Percentiles rank a stretch among this genome's conserved stretches.
These are phyloP conservation scores for Alternaria sp. DNA, from an alignment of 2,329 filamentous ascomycete species.

Conservation along the genomic window DNA sequence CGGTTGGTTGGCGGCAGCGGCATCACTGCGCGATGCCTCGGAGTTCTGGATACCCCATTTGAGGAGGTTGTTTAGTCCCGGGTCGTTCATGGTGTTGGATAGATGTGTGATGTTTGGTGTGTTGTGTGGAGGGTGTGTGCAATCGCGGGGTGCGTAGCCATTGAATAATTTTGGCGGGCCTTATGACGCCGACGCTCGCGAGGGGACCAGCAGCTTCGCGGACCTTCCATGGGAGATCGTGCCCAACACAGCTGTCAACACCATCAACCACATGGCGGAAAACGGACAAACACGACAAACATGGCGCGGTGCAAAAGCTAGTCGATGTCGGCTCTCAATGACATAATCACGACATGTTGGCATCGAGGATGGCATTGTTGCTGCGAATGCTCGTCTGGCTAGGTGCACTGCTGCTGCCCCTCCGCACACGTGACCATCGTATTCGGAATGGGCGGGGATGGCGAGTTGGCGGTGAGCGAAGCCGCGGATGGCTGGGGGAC, in stretches of 20 bases:
- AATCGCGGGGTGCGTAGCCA: slow-evolving; percentile 11
- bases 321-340: neutral
- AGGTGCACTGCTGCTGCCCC: slow-evolving; percentile 30
- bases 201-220: slow-evolving; percentile 31
- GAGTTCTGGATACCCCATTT: slow-evolving; percentile 78
- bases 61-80: slow-evolving; percentile 75
- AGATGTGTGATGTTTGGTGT: slow-evolving; percentile 1
- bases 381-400: slow-evolving; percentile 1
- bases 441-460: slow-evolving; percentile 10
- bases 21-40: slow-evolving; percentile 48
- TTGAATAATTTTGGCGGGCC: slow-evolving; percentile 30
- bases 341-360: neutral
- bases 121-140: slow-evolving; percentile 5
- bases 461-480: slow-evolving; percentile 45
- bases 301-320: neutral
- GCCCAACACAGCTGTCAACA: slow-evolving; percentile 16
- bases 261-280: neutral
- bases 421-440: slow-evolving; percentile 38
- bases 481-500: slow-evolving; percentile 40
- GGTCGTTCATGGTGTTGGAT: slow-evolving; percentile 57
- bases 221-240: slow-evolving; percentile 26
- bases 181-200: slow-evolving; percentile 29
- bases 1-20: slow-evolving; percentile 52
- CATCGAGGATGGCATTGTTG: neutral
- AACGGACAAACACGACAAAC: neutral